Evolutionary conservation across 192 early-diverging fungal species (phyloP).

Genomic region (Powellomyces hirtus): DNA sequence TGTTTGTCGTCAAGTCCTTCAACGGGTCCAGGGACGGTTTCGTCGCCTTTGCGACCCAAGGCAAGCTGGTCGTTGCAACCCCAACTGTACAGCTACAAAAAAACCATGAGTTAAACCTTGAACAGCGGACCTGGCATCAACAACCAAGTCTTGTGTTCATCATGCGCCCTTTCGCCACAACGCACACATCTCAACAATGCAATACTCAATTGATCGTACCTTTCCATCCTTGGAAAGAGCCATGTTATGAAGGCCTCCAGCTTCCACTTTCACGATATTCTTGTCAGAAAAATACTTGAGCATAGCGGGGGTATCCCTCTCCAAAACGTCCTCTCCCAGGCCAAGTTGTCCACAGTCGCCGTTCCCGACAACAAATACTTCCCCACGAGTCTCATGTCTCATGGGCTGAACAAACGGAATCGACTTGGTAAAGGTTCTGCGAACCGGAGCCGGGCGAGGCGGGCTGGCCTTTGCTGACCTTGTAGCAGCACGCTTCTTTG

Average conservation of each 20-base stretch:
- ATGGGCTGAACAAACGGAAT: too few species aligned
- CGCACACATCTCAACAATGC: too few species aligned
- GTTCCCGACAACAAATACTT: slow-evolving; percentile 84
- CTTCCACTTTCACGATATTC: slow-evolving; percentile 72
- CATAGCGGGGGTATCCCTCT: slow-evolving; percentile 75
- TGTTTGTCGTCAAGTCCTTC: slow-evolving; percentile 71
- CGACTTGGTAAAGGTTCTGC: too few species aligned
- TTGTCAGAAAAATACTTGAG: slow-evolving; percentile 66
- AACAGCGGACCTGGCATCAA: too few species aligned
- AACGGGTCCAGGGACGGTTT: slow-evolving; percentile 59
- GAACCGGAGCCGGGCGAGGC: too few species aligned
- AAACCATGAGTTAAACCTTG: neutral
- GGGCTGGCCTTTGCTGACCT: too few species aligned
- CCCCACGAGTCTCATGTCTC: too few species aligned
- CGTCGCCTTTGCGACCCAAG: slow-evolving; percentile 68
- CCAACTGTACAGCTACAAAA: slow-evolving; percentile 78
- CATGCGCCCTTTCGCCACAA: too few species aligned
- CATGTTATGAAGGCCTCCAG: slow-evolving; percentile 88
- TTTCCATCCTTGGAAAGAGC: slow-evolving; percentile 72
- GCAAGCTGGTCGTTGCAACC: slow-evolving; percentile 93
- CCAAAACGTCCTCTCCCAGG: slow-evolving; percentile 72
- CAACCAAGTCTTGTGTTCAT: too few species aligned
- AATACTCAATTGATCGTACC: slow-evolving; percentile 50
- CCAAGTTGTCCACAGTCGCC: slow-evolving; percentile 92
- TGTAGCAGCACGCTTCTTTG: too few species aligned